Evolutionary conservation across 192 early-diverging fungal species (phyloP).

Genomic region (Spizellomyces sp.): DNA sequence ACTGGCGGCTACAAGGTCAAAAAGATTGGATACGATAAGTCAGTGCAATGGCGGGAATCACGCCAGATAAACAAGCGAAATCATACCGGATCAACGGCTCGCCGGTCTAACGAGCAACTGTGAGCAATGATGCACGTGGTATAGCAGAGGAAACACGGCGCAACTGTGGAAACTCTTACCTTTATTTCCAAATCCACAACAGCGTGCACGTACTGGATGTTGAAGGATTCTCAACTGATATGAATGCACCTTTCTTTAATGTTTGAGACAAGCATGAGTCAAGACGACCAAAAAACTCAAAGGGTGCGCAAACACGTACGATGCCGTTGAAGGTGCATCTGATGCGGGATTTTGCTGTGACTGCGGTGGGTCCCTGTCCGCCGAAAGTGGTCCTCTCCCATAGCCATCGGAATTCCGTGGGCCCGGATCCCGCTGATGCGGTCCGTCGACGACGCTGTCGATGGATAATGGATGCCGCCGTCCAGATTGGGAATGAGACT

Average conservation of each 20-base stretch:
- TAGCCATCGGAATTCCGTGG: not conserved
- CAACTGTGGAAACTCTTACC: not conserved
- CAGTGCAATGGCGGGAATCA: too few species aligned
- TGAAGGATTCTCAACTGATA: slow-evolving; percentile 11
- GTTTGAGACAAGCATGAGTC: not conserved
- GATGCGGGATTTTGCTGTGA: not conserved
- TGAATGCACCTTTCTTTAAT: not conserved
- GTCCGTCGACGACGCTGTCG: not conserved
- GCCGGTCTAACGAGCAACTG: not conserved
- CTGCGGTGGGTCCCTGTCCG: not conserved
- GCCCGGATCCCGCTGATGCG: not conserved
- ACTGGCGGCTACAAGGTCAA: slow-evolving; percentile 7
- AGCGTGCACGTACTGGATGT: slow-evolving; percentile 14
- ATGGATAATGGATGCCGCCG: not conserved
- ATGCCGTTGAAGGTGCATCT: not conserved
- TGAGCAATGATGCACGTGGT: too few species aligned
- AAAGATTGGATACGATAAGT: not conserved
- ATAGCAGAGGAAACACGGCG: too few species aligned
- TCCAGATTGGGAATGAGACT: too few species aligned
- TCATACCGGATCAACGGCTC: slow-evolving; percentile 20
- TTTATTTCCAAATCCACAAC: slow-evolving; percentile 20
- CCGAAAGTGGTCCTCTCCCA: not conserved
- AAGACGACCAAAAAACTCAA: not conserved
- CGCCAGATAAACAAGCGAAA: too few species aligned
- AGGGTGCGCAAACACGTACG: not conserved